These are phyloP conservation scores for Trypanosomatidae sp. DNA, from an alignment of 208 protist genomes.

Conservation along the genomic window DNA sequence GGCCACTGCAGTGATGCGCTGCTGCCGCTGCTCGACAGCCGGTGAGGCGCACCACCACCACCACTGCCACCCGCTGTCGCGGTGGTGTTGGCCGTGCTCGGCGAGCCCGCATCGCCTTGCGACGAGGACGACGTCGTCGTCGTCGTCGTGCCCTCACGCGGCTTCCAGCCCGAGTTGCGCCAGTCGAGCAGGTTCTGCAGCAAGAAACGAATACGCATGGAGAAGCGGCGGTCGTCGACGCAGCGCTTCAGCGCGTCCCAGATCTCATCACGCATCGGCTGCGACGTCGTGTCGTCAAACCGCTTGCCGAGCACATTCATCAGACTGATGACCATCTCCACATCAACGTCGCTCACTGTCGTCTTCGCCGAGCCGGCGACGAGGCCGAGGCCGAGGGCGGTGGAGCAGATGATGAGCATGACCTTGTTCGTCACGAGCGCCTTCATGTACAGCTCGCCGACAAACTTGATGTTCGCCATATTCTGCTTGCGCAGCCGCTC, in stretches of 20 bases:
- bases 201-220: conserved; percentile 69
- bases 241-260: conserved; percentile 39
- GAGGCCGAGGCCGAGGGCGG: conserved; percentile 16
- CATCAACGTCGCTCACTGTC: conserved; percentile 44
- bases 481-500: conserved; percentile 68
- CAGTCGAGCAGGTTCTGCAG: conserved; percentile 76
- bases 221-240: conserved; percentile 34
- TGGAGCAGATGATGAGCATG: conserved; percentile 36
- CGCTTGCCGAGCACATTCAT: conserved; percentile 70
- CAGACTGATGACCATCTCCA: conserved; percentile 72
- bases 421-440: conserved; percentile 49
- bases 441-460: conserved; percentile 77
- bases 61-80: too few species aligned
- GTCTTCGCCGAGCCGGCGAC: conserved; percentile 10
- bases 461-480: conserved; percentile 87
- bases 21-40: too few species aligned
- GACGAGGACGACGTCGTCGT: too few species aligned
- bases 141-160: conserved; percentile 19
- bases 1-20: too few species aligned
- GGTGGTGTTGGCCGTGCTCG: too few species aligned
- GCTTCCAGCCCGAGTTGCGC: conserved; percentile 48
- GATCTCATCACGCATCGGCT: conserved; percentile 11
- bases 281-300: conserved; percentile 39
- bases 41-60: too few species aligned
- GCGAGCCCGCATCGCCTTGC: too few species aligned